Evolutionary conservation across 306 rosid species (phyloP).

Genomic region (Fragaria nilgerrensis): DNA sequence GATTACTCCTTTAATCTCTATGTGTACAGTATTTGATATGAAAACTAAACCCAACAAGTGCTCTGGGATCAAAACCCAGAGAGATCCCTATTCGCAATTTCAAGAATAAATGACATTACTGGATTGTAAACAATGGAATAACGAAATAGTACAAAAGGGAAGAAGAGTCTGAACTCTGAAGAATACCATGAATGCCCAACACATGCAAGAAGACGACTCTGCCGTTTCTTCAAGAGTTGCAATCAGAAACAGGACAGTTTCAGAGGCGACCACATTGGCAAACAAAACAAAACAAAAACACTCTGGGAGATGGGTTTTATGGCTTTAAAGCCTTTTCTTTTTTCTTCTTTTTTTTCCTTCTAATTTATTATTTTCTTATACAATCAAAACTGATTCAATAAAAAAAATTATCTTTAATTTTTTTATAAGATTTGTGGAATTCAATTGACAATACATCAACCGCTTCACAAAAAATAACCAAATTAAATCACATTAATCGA

Average conservation of each 20-base stretch:
- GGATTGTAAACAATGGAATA: background rate
- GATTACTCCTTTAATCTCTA: background rate
- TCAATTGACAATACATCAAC: too few species aligned
- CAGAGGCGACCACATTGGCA: slow-evolving; percentile 8
- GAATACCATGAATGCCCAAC: background rate
- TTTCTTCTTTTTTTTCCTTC: background rate
- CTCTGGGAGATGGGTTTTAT: slow-evolving; percentile 10
- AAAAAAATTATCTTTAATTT: too few species aligned
- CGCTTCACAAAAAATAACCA: too few species aligned
- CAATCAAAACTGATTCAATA: background rate
- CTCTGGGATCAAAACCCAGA: background rate
- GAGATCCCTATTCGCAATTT: background rate
- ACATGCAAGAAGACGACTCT: background rate
- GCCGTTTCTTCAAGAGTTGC: background rate
- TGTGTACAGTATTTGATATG: background rate
- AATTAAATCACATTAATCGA: too few species aligned
- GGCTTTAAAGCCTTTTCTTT: background rate
- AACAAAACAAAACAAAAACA: background rate
- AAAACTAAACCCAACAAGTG: slow-evolving; percentile 6
- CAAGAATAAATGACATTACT: slow-evolving; percentile 8
- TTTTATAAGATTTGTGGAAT: too few species aligned
- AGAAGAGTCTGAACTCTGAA: background rate
- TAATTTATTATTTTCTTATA: background rate
- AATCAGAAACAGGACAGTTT: background rate
- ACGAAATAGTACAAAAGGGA: background rate